Evolutionary conservation across 2,329 filamentous ascomycete species (phyloP).

Genomic region (Alternaria brassicae): DNA sequence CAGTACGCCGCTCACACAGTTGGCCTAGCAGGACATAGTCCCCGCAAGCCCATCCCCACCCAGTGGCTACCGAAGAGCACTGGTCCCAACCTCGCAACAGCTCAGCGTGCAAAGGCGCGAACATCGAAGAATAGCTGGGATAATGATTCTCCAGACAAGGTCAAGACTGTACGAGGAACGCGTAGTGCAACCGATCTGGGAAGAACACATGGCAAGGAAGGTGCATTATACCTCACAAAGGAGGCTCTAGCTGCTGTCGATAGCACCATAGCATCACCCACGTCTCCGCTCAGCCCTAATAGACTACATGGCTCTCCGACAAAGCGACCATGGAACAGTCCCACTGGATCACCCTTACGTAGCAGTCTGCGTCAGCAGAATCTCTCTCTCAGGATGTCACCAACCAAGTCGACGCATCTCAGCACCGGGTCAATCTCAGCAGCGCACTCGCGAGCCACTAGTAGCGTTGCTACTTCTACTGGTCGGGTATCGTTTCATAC

Average conservation of each 20-base stretch:
- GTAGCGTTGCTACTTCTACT: conserved; percentile 30
- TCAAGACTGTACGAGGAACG: conserved; percentile 23
- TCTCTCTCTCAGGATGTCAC: conserved; percentile 28
- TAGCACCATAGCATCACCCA: conserved; percentile 22
- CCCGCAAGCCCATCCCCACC: conserved; percentile 38
- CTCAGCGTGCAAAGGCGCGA: conserved; percentile 32
- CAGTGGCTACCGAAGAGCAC: conserved; percentile 29
- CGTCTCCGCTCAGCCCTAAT: conserved; percentile 14
- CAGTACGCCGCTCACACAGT: not conserved
- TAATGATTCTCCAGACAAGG: conserved; percentile 19
- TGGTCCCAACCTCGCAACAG: conserved; percentile 30
- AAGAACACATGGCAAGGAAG: conserved; percentile 19
- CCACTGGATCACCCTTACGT: conserved; percentile 22
- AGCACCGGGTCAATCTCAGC: not conserved
- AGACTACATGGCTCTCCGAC: conserved; percentile 24
- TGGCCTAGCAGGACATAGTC: conserved; percentile 15
- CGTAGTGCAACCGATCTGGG: conserved; percentile 28
- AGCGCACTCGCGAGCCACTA: conserved; percentile 20
- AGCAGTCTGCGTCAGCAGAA: conserved; percentile 17
- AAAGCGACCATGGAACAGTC: conserved; percentile 29
- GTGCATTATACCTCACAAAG: conserved; percentile 38
- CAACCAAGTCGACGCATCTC: conserved; percentile 17
- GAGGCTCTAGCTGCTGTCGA: conserved; percentile 34
- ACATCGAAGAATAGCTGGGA: conserved; percentile 25
- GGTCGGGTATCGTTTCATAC: conserved; percentile 30